These are phyloP conservation scores for Blastocladiella emersonii DNA, from an alignment of 371 early-diverging fungal genomes.

Conservation along the genomic window DNA sequence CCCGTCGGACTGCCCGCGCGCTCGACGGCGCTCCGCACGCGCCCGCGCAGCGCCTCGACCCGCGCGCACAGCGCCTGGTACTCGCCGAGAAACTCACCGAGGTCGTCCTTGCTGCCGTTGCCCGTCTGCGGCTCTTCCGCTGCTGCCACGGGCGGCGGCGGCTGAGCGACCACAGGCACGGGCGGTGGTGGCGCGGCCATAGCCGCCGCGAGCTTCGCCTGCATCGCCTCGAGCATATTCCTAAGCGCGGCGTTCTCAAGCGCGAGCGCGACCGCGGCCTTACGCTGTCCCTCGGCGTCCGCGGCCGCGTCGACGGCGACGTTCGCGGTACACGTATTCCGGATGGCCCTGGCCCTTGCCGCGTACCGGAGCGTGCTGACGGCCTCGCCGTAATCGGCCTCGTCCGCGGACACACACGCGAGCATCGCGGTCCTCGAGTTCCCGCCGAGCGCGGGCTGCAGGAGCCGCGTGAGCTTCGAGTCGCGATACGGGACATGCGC, in stretches of 20 bases:
- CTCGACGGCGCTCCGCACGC: no score
- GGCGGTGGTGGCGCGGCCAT: no score
- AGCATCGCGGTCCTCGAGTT: conserved; percentile 80
- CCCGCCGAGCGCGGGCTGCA: conserved; percentile 93
- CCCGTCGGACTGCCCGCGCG: no score
- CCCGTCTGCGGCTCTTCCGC: no score
- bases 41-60: no score
- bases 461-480: conserved; percentile 88
- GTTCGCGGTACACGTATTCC: conserved; percentile 59
- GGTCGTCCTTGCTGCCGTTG: no score
- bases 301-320: neutral
- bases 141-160: no score
- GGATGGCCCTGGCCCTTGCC: conserved; percentile 69
- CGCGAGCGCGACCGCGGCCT: neutral
- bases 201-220: no score
- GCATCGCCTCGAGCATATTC: neutral
- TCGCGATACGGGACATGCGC: conserved; percentile 91
- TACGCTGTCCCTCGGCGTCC: no score
- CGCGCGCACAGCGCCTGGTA: no score
- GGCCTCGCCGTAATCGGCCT: conserved; percentile 72
- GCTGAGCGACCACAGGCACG: no score
- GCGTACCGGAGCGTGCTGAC: conserved; percentile 87
- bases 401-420: conserved; percentile 76
- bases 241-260: neutral
- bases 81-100: no score